These are phyloP conservation scores for Plasmodium falciparum DNA, from an alignment of 169 alveolate species.

Conservation along the genomic window DNA sequence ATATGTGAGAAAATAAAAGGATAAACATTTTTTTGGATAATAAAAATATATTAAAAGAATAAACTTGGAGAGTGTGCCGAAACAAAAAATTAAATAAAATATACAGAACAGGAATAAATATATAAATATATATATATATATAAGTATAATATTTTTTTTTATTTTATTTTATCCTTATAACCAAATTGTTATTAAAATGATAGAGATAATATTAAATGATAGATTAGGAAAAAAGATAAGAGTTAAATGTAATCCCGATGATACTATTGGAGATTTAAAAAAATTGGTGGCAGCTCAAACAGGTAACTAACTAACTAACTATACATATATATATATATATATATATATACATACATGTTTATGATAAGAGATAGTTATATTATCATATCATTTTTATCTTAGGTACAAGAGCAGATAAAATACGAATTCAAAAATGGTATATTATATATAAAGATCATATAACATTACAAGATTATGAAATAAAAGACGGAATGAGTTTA, in stretches of 20 bases:
- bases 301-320: constrained; percentile 80
- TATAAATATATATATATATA: too few relatives aligned
- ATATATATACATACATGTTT: background rate
- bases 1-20: too few relatives aligned
- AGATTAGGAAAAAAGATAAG: constrained; percentile 98
- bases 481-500: constrained; percentile 98
- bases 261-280: constrained; percentile 97
- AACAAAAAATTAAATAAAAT: too few relatives aligned
- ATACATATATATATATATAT: background rate
- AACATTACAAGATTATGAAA: constrained; percentile 98
- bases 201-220: constrained; percentile 97
- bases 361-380: background rate
- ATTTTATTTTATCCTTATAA: background rate
- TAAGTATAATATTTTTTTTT: too few relatives aligned
- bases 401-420: constrained; percentile 98
- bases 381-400: background rate
- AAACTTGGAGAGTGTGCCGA: too few relatives aligned
- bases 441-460: constrained; percentile 97
- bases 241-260: constrained; percentile 97
- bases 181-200: constrained; percentile 66
- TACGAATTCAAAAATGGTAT: constrained; percentile 97
- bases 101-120: too few relatives aligned
- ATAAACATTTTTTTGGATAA: too few relatives aligned
- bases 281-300: constrained; percentile 98
- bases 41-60: too few relatives aligned